phyloP scores from a whole-genome alignment of 2,329 filamentous ascomycete genomes.

The Lizonia empirigonia region DNA sequence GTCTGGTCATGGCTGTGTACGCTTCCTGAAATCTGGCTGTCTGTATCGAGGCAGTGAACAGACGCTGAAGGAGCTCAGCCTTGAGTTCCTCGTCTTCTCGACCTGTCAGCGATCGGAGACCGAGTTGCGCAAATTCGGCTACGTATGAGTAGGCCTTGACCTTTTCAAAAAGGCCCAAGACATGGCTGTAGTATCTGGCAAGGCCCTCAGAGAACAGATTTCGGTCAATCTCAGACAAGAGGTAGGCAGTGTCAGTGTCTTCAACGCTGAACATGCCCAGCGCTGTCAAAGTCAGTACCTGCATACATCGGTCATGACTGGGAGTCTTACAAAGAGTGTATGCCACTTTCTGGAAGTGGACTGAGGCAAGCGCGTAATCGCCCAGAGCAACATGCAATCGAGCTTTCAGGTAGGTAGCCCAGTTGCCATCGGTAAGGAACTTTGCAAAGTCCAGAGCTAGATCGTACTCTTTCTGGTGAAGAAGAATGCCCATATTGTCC shows the following conservation, averaged over 20 bases:
- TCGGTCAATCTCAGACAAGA: conserved; percentile 78
- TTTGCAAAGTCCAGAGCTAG: conserved; percentile 70
- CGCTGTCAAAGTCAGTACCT: conserved; percentile 34
- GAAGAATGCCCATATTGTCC: conserved; percentile 52
- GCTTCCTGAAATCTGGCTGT: conserved; percentile 82
- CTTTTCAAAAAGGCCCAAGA: conserved; percentile 80
- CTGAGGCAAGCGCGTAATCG: conserved; percentile 73
- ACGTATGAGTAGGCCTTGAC: conserved; percentile 79
- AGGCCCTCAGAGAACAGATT: conserved; percentile 72
- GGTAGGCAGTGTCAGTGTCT: conserved; percentile 52
- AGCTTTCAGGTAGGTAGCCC: conserved; percentile 80
- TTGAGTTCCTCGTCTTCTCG: conserved; percentile 42
- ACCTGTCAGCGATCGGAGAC: conserved; percentile 55
- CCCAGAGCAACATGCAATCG: conserved; percentile 75
- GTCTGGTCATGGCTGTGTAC: conserved; percentile 76
- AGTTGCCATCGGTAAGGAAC: conserved; percentile 63
- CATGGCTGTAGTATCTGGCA: conserved; percentile 83
- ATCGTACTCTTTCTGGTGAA: conserved; percentile 51
- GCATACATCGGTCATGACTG: neutral
- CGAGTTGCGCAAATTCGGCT: conserved; percentile 79
- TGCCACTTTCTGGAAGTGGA: conserved; percentile 81
- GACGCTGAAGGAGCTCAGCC: conserved; percentile 69
- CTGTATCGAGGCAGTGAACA: conserved; percentile 82
- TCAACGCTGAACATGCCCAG: conserved; percentile 45
- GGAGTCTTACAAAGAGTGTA: conserved; percentile 73